phyloP scores from a whole-genome alignment of 2,329 filamentous ascomycete species.

The Penicillium nordicum region DNA sequence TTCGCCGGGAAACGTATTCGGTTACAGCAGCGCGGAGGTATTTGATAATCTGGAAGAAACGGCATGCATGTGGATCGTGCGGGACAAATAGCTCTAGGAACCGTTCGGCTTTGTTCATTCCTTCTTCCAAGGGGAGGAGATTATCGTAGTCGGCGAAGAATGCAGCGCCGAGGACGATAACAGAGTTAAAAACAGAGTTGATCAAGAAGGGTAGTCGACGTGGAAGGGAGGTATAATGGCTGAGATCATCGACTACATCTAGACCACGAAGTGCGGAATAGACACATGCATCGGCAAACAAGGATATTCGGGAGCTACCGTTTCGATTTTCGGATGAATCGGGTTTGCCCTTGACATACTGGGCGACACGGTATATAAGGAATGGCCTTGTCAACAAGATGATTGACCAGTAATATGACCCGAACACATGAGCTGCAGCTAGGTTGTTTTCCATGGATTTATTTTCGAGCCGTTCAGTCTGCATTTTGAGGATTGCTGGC shows the following conservation, averaged over 20 bases:
- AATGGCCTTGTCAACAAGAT: constrained; percentile 54
- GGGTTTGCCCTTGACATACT: constrained; percentile 32
- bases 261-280: constrained; percentile 43
- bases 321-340: constrained; percentile 23
- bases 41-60: constrained; percentile 37
- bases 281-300: constrained; percentile 44
- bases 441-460: constrained; percentile 37
- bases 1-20: constrained; percentile 38
- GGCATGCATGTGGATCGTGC: constrained; percentile 37
- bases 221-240: constrained; percentile 35
- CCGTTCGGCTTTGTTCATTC: constrained; percentile 34
- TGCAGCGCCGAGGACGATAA: constrained; percentile 45
- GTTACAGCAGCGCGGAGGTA: constrained; percentile 40
- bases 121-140: constrained; percentile 33
- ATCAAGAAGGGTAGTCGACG: constrained; percentile 47
- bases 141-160: constrained; percentile 47
- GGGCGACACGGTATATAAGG: constrained; percentile 51
- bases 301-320: constrained; percentile 31
- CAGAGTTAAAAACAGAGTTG: constrained; percentile 47
- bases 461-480: constrained; percentile 44
- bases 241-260: constrained; percentile 39
- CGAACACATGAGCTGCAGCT: constrained; percentile 50
- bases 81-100: constrained; percentile 35
- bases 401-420: constrained; percentile 54
- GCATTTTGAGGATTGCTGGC: constrained; percentile 47